Evolutionary conservation across 2,329 filamentous ascomycete species (phyloP), one percentile per base, ranked within the genome.

Genomic region (Pseudocercospora crystallina): DNA sequence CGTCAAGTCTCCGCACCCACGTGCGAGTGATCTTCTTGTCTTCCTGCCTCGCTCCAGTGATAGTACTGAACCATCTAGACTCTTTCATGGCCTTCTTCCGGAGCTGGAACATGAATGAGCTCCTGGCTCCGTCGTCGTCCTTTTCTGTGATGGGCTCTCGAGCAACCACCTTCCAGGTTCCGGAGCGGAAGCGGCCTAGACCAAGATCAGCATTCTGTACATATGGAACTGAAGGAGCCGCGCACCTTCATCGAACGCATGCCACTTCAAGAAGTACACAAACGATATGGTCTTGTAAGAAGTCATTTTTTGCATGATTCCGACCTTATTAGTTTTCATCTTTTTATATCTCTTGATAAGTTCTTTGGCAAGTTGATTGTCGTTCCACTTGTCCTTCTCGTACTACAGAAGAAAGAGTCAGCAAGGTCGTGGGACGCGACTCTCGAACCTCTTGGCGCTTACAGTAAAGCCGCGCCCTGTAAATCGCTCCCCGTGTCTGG

Each of bases 201-300:
- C 7, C 7, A 4, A 26, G 20, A 7, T 26, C 20, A 26, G 20
- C 20, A 7, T 4, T 3, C 7, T 7, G 20, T 26, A 7, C 7
- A 7, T 26, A 26, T 26, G 20, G 20, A 3, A 26, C 20, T 29
- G 13, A 7, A 26, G 7, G 20, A 4, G 20, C 36, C 49, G 7
- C 30, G 10, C 7, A 33, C 5, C 20, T 26, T 49, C 43, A 5
- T 39, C 39, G 13, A 56, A 53, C 2, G 53, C 53, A 30, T 54
- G 53, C 8, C 54, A 58, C n/a, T 58, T 53, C 13, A 56, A 34
- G 15, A 58, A 56, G 29, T 58, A 58, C 7, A 58, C 50, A 36
- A 56, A 58, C 3, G 49, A 43, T 13, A 58, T 56, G 5, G 43
- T 48, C 20, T 52, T 55, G 43, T 56, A 58, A 1, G 56, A 48